Evolutionary conservation across 345 rosid species (phyloP).

Genomic region (Pistacia integerrima): DNA sequence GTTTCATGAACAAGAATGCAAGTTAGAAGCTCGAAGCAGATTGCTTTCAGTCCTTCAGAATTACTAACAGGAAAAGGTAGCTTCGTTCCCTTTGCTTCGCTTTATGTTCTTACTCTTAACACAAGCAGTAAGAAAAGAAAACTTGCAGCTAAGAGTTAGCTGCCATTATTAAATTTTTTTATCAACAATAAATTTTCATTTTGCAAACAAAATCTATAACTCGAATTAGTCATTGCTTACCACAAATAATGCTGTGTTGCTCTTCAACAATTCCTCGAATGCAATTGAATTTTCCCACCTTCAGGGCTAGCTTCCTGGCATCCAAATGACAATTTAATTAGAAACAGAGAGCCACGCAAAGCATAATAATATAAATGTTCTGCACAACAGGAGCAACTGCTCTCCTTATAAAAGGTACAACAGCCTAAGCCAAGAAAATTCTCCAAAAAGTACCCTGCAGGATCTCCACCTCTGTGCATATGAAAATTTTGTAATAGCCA

Average conservation of each 20-base stretch:
- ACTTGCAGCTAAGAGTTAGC: not conserved
- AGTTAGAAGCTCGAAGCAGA: not conserved
- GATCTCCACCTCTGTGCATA: constrained; percentile 12
- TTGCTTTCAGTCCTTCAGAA: not conserved
- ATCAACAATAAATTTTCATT: not conserved
- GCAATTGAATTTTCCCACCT: constrained; percentile 90
- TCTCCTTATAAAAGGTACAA: not conserved
- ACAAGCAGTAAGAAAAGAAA: not conserved
- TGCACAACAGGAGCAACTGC: not conserved
- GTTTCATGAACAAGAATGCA: not conserved
- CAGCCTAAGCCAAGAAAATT: not conserved
- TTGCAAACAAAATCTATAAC: not conserved
- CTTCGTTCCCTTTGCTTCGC: not conserved
- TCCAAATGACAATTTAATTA: constrained; percentile 20
- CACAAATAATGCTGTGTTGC: constrained; percentile 85
- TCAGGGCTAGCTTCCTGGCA: constrained; percentile 92
- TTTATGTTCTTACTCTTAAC: not conserved
- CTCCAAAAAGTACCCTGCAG: not conserved
- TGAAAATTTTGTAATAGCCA: not conserved
- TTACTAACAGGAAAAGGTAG: not conserved
- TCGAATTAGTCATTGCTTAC: constrained; percentile 37
- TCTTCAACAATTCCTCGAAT: constrained; percentile 92
- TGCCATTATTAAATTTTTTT: not conserved
- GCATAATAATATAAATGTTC: not conserved
- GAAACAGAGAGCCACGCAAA: not conserved